Evolutionary conservation across 192 early-diverging fungal species (phyloP).

Genomic region (Rhizophagus clarus): DNA sequence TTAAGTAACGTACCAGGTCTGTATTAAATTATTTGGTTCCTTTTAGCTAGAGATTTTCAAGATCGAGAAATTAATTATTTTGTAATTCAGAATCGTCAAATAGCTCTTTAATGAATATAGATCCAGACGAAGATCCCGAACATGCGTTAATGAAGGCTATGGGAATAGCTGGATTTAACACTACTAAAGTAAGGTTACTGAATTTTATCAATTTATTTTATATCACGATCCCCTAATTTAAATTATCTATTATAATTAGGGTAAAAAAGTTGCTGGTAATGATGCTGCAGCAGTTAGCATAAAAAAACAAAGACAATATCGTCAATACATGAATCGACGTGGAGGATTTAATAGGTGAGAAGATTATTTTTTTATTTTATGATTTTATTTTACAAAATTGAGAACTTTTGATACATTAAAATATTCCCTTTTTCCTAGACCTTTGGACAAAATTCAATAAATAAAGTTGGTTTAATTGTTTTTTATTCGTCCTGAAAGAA

Average conservation of each 20-base stretch:
- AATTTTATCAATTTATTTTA: background rate
- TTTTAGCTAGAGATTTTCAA: background rate
- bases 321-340: slow-evolving; percentile 94
- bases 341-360: slow-evolving; percentile 80
- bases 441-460: slow-evolving; percentile 28
- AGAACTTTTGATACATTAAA: background rate
- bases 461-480: background rate
- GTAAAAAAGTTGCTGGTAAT: slow-evolving; percentile 76
- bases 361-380: slow-evolving; percentile 29
- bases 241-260: slow-evolving; percentile 41
- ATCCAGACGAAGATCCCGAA: slow-evolving; percentile 61
- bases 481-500: background rate
- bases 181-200: slow-evolving; percentile 67
- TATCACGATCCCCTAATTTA: background rate
- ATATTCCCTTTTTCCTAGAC: background rate
- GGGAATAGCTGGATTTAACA: slow-evolving; percentile 88
- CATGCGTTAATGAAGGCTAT: slow-evolving; percentile 82
- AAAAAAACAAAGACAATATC: slow-evolving; percentile 84
- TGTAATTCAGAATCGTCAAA: background rate
- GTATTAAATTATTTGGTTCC: too few relatives aligned
- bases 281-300: slow-evolving; percentile 74
- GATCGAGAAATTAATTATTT: background rate
- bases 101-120: slow-evolving; percentile 35
- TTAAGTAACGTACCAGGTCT: background rate
- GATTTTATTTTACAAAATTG: background rate